phyloP scores from a whole-genome alignment of 2,329 filamentous ascomycete genomes.

The Diplodia sapinea region DNA sequence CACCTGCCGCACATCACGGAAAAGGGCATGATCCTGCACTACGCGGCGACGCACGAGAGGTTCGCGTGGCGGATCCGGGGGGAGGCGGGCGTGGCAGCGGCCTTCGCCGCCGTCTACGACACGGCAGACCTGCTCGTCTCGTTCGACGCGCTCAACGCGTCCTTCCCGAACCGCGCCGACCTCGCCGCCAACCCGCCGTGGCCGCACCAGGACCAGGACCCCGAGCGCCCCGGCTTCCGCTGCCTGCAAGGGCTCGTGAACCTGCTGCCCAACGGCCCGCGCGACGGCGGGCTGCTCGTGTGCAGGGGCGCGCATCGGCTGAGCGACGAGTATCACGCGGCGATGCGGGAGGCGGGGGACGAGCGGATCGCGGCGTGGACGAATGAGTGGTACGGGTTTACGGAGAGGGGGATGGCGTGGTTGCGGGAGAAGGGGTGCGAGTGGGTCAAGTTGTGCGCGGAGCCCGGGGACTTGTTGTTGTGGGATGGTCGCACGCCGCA shows the following conservation, averaged over 20 bases:
- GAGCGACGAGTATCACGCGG: conserved; percentile 41
- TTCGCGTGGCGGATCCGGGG: too few species aligned
- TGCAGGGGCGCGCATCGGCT: conserved; percentile 53
- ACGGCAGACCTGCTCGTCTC: too few species aligned
- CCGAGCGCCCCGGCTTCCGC: conserved; percentile 49
- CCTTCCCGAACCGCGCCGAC: conserved; percentile 47
- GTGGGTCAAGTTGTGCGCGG: conserved; percentile 49
- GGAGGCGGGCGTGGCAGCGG: too few species aligned
- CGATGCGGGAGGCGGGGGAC: conserved; percentile 35
- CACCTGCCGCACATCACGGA: too few species aligned
- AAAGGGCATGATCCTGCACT: too few species aligned
- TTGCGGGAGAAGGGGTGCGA: conserved; percentile 49
- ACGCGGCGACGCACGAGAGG: too few species aligned
- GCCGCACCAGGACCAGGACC: conserved; percentile 55
- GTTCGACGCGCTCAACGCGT: conserved; percentile 46
- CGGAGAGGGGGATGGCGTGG: conserved; percentile 51
- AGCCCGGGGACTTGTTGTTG: conserved; percentile 53
- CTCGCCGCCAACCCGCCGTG: conserved; percentile 41
- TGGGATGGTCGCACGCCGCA: conserved; percentile 58
- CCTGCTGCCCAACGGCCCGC: conserved; percentile 51
- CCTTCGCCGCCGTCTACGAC: too few species aligned
- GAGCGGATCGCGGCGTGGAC: conserved; percentile 41
- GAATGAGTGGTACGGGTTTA: conserved; percentile 53
- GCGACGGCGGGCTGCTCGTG: conserved; percentile 56
- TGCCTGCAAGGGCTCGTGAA: conserved; percentile 55